A percentile compares a stretch with the other conserved stretches of the same genome.
Evolutionary conservation across 768 basidiomycete genomes (phyloP).

Genomic region (Hygrocybe punicea): DNA sequence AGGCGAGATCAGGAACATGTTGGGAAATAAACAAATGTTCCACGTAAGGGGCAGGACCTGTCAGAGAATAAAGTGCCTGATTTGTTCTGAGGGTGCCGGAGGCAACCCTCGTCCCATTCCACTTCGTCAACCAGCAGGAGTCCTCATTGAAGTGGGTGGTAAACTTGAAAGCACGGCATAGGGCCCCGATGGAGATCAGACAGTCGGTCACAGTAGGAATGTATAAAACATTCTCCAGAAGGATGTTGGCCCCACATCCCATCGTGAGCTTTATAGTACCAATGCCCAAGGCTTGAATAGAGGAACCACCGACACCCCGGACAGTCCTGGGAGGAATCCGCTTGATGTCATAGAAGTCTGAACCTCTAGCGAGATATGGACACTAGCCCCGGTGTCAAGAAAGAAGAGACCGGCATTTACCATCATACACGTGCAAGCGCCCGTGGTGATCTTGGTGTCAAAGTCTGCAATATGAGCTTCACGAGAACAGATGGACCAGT

Average conservation of each 20-base stretch:
- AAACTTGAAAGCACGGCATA: conserved; percentile 4
- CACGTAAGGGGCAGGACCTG: background rate
- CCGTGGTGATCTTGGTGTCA: background rate
- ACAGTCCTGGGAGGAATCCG: conserved; percentile 11
- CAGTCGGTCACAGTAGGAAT: conserved; percentile 7
- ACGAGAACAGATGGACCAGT: background rate
- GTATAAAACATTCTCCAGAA: conserved; percentile 9
- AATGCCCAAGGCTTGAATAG: conserved; percentile 15
- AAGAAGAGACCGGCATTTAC: conserved; percentile 1
- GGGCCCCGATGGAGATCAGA: conserved; percentile 17
- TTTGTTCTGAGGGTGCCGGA: background rate
- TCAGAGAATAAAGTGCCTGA: conserved; percentile 9
- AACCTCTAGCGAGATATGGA: conserved; percentile 14
- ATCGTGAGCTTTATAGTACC: conserved; percentile 15
- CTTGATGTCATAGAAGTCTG: conserved; percentile 13
- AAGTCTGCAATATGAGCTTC: background rate
- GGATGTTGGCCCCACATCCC: conserved; percentile 7
- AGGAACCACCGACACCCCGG: conserved; percentile 14
- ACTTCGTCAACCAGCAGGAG: background rate
- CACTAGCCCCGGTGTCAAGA: conserved; percentile 10
- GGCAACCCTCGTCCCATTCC: conserved; percentile 5
- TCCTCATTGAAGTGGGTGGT: conserved; percentile 2
- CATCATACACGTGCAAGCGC: background rate
- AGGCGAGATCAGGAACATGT: conserved; percentile 5
- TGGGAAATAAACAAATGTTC: conserved; percentile 5